Base-by-base conservation (phyloP, 192 early-diverging fungal species). In the Backusella macrospora region DNA sequence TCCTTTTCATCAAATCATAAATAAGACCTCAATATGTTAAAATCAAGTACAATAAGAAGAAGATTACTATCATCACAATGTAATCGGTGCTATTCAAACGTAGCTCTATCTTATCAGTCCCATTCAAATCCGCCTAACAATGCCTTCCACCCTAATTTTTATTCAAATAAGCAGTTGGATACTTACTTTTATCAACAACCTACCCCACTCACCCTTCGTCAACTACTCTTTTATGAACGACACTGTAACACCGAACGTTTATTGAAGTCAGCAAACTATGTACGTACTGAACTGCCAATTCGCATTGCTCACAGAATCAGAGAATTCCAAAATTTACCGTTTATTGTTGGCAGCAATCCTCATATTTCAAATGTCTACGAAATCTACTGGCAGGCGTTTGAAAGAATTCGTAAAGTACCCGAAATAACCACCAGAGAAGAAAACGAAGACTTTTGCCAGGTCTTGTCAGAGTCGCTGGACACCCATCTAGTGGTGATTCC, bases 331-430 rank as follows among this genome's bases (percentile, higher is more conserved):
- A 90, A 91, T 45, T 85, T 99, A 15, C 96, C 97, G 4, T 99
- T 95, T 73, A 94, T 97, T 46, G 93, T 96, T 4, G 97, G 96
- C 5, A 95, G 93, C 13, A 97, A 98, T 77, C 95, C 97, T 3
- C 94, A 97, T 77, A 90, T 98, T 6, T 47, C 65, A 15, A 21
- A 38, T 15, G 91, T 97, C 34, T 98, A 99, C 63, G 84, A 90
- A 52, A 80, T 97, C 67, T 99, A 98, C 78, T 97, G 94, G 95
- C 83, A 91, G 23, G 94, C 96, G 0, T 98, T 99, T 79, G 96
- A 97, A 52, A 79, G 80, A 73, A 87, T 98, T 72, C 86, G 92
- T 68, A 80, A 84, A 67, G 80, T 95, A 40, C 87, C 90, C 10
- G 76, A 78, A 8, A 92, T 99, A 40, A 87, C 84, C 68, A 92